Evolutionary conservation across 176 grass and related monocot species (phyloP), one percentile per base, ranked within the genome.

Genomic region (Guadua angustifolia): DNA sequence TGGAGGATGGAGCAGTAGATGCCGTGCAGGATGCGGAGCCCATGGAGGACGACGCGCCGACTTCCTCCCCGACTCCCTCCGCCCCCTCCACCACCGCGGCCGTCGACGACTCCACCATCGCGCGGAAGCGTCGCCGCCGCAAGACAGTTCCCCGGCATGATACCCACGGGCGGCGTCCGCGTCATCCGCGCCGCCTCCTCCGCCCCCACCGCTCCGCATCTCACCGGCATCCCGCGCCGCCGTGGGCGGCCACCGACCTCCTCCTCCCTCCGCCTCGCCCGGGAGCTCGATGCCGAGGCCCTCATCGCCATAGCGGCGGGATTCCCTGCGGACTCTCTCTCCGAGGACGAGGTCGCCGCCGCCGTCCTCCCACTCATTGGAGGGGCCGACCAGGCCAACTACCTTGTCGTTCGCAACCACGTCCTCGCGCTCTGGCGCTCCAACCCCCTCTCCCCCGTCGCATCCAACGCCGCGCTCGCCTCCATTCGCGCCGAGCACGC

Each of bases 91-190:
- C 38, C 38, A 39, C 38, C 38, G 35, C 75, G 38, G 66, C 87
- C 71, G 72, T 87, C 5, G 78, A 80, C 78, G 77, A 82, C 71
- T 86, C 88, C 66, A 77, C 80, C 76, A 18, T 85, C 53, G 73
- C 88, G 63, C 75, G 81, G 75, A 91, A 91, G 82, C 96, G 96
- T 66, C 91, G 93, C 80, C 91, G 96, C 42, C 96, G 91, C 12
- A 98, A 93, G 96, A 98, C 96, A 92, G 87, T 98, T 98, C 69
- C 93, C 93, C 0, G 96, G 83, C 38, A 98, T 98, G 96, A 91
- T 98, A 21, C 93, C 96, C 14, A 91, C 93, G 35, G 77, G 80
- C 32, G 83, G 89, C 9, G 85, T 98, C 65, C 91, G 89, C 59
- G 86, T 94, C 18, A 88, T 94, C 17, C 85, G 85, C 32, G 84